Conservation (phyloP, 176 grass and related monocot species). For the Oryza longistaminata region DNA sequence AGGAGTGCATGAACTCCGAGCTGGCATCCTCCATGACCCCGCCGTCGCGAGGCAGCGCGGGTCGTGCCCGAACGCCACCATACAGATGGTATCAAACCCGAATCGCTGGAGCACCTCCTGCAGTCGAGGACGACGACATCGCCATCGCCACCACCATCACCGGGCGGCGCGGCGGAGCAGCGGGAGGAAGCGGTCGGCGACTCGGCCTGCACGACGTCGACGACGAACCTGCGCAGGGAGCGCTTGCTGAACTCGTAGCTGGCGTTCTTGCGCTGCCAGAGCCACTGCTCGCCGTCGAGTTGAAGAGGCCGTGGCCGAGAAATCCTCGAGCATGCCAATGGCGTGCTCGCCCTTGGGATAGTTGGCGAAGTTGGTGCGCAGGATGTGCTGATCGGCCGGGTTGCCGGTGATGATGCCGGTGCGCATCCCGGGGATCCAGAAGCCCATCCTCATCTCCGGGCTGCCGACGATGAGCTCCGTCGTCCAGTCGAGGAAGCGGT, state of each 20-base stretch:
- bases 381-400: slow-evolving; percentile 33
- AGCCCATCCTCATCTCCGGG: slow-evolving; percentile 22
- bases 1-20: slow-evolving; percentile 44
- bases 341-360: slow-evolving; percentile 27
- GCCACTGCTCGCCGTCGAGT: slow-evolving; percentile 39
- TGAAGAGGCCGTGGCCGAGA: slow-evolving; percentile 43
- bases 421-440: slow-evolving; percentile 21
- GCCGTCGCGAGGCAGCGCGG: slow-evolving; percentile 45
- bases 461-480: slow-evolving; percentile 32
- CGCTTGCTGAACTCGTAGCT: slow-evolving; percentile 42
- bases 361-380: slow-evolving; percentile 29
- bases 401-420: slow-evolving; percentile 34
- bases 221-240: slow-evolving; percentile 18
- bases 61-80: slow-evolving; percentile 57
- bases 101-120: slow-evolving; percentile 53
- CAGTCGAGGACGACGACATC: neutral
- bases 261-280: slow-evolving; percentile 42
- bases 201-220: slow-evolving; percentile 34
- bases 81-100: slow-evolving; percentile 68
- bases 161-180: slow-evolving; percentile 1
- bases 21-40: neutral
- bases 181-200: slow-evolving; percentile 32
- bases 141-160: too few species aligned
- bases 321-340: slow-evolving; percentile 23
- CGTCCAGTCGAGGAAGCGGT: slow-evolving; percentile 36